A percentile compares a stretch with the other conserved stretches of the same genome.
phyloP scores from a whole-genome alignment of 139 green algal genomes.

The Coccomyxa sp. region DNA sequence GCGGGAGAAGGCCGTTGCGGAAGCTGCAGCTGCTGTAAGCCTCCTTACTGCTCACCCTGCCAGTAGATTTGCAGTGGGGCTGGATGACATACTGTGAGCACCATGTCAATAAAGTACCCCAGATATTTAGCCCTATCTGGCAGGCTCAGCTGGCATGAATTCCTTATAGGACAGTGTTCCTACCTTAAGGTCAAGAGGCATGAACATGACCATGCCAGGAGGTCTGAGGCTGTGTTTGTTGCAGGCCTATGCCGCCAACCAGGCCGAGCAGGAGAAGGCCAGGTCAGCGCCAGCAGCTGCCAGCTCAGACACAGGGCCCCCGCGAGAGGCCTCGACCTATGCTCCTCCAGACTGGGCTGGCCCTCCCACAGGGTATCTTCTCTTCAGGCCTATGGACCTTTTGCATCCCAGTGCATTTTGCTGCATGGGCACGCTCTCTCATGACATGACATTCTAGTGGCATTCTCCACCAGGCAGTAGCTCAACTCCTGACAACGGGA shows the following conservation, averaged over 20 bases:
- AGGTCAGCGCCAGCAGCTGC: not conserved
- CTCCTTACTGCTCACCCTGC: not conserved
- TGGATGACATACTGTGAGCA: not conserved
- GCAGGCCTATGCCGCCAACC: not conserved
- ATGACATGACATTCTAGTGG: not conserved
- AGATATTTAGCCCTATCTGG: not conserved
- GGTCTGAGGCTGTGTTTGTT: not conserved
- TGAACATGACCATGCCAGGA: not conserved
- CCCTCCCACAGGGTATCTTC: constrained; percentile 46
- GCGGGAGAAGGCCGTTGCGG: constrained; percentile 26
- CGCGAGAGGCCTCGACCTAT: constrained; percentile 24
- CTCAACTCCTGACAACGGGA: not conserved
- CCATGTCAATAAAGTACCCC: not conserved
- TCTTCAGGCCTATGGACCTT: not conserved
- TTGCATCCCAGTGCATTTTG: not conserved
- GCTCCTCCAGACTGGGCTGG: constrained; percentile 52
- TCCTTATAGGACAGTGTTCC: not conserved
- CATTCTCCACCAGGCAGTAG: not conserved
- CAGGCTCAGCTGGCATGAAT: not conserved
- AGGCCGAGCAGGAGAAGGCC: not conserved
- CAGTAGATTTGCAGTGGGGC: not conserved
- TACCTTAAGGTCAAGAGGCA: not conserved
- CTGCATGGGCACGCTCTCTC: not conserved
- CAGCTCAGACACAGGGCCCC: not conserved
- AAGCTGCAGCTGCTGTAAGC: constrained; percentile 21